Evolutionary conservation across 2,329 filamentous ascomycete genomes (phyloP).

Genomic region (Aspergillus transmontanensis): DNA sequence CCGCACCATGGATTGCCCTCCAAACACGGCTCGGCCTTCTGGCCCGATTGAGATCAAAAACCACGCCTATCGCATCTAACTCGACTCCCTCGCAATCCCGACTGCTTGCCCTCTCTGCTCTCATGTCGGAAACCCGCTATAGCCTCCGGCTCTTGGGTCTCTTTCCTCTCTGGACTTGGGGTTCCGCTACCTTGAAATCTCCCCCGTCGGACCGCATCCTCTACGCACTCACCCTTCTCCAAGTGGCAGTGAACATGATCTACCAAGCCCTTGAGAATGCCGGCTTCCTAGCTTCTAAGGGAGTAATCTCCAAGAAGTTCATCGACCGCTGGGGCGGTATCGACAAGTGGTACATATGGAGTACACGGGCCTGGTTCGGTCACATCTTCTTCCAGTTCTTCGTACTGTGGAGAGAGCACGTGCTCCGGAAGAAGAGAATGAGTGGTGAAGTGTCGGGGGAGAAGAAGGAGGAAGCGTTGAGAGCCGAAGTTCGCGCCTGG

Average conservation of each 20-base stretch:
- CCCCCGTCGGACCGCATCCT: constrained; percentile 48
- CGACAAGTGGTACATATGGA: constrained; percentile 67
- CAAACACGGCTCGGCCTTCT: constrained; percentile 50
- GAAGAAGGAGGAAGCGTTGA: constrained; percentile 34
- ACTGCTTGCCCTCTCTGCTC: constrained; percentile 48
- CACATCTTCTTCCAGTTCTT: constrained; percentile 77
- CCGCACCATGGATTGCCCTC: constrained; percentile 47
- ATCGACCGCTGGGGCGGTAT: constrained; percentile 54
- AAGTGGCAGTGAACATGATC: constrained; percentile 66
- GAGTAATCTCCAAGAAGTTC: constrained; percentile 58
- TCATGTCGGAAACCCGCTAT: constrained; percentile 56
- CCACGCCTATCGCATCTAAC: constrained; percentile 8
- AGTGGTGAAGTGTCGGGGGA: constrained; percentile 28
- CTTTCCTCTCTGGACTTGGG: constrained; percentile 76
- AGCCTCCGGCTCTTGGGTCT: constrained; percentile 62
- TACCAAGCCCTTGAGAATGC: constrained; percentile 85
- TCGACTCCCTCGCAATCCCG: constrained; percentile 47
- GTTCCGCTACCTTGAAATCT: constrained; percentile 62
- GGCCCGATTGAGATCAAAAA: constrained; percentile 31
- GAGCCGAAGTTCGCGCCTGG: constrained; percentile 56
- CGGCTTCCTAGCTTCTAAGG: constrained; percentile 74
- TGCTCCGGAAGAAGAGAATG: constrained; percentile 34
- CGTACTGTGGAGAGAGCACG: constrained; percentile 57
- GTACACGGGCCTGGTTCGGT: constrained; percentile 76
- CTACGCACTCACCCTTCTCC: constrained; percentile 62